These are phyloP conservation scores for Macrolepiota dolichaula DNA, from an alignment of 768 basidiomycete species.

Conservation along the genomic window DNA sequence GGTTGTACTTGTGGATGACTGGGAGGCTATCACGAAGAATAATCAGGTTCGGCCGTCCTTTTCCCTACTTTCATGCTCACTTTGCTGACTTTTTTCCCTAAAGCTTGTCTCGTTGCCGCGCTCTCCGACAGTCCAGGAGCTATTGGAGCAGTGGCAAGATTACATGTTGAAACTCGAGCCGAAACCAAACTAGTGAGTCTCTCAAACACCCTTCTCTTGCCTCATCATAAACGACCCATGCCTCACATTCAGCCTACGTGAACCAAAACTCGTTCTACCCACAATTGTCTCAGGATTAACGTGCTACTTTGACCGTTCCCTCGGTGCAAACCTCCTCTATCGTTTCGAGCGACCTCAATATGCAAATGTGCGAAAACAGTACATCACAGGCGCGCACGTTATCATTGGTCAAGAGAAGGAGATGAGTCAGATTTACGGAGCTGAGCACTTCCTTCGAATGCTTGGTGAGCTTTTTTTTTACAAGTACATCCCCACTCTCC, in stretches of 20 bases:
- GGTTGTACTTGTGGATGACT: constrained; percentile 89
- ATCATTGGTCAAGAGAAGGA: constrained; percentile 65
- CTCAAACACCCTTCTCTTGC: not conserved
- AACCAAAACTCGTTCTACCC: constrained; percentile 65
- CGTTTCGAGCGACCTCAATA: constrained; percentile 96
- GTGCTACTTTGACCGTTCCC: constrained; percentile 90
- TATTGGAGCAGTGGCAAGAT: constrained; percentile 75
- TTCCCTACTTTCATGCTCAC: not conserved
- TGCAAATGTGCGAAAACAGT: constrained; percentile 67
- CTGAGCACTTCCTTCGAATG: constrained; percentile 90
- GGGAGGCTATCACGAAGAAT: constrained; percentile 96
- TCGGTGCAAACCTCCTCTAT: constrained; percentile 88
- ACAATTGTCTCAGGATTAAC: constrained; percentile 84
- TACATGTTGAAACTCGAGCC: constrained; percentile 43
- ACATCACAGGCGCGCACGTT: constrained; percentile 72
- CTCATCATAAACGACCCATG: not conserved
- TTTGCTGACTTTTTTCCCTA: not conserved
- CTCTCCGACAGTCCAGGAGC: constrained; percentile 68
- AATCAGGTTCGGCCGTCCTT: constrained; percentile 56
- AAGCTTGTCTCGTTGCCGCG: constrained; percentile 86
- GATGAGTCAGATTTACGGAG: constrained; percentile 91
- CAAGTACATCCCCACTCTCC: not conserved
- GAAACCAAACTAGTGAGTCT: constrained; percentile 44
- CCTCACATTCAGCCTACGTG: constrained; percentile 49
- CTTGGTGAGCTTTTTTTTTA: constrained; percentile 56